Percentiles rank a stretch among this genome's conserved stretches.
Evolutionary conservation across 768 basidiomycete species (phyloP).

Genomic region (Chalciporus piperatus): DNA sequence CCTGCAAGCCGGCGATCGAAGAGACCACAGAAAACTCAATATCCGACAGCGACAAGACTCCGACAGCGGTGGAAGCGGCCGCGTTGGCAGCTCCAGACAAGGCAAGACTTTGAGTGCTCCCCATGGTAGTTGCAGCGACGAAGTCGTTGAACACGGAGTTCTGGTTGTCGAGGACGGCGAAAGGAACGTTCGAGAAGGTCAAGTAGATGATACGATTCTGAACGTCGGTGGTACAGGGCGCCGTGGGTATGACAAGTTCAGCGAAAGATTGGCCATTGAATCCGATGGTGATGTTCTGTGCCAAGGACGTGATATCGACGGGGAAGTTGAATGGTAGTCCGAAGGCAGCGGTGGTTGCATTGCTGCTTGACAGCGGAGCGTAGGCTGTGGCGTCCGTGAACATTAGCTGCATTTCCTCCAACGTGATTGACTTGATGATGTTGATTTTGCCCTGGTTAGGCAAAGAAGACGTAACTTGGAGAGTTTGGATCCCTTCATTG

Average conservation of each 20-base stretch:
- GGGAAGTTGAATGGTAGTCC: slow-evolving; percentile 69
- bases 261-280: slow-evolving; percentile 56
- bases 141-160: slow-evolving; percentile 59
- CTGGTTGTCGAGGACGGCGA: slow-evolving; percentile 48
- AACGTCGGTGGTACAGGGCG: slow-evolving; percentile 60
- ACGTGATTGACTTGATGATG: slow-evolving; percentile 60
- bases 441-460: slow-evolving; percentile 60
- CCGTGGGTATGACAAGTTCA: slow-evolving; percentile 55
- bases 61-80: slow-evolving; percentile 63
- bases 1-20: slow-evolving; percentile 60
- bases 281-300: slow-evolving; percentile 56
- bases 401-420: slow-evolving; percentile 57
- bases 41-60: slow-evolving; percentile 51
- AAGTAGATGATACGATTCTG: slow-evolving; percentile 57
- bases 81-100: slow-evolving; percentile 56
- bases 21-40: slow-evolving; percentile 61
- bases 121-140: slow-evolving; percentile 57
- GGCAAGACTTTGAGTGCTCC: slow-evolving; percentile 41
- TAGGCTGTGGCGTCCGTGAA: slow-evolving; percentile 61
- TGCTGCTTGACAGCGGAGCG: slow-evolving; percentile 54
- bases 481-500: slow-evolving; percentile 64
- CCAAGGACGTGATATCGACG: slow-evolving; percentile 58
- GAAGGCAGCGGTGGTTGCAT: slow-evolving; percentile 60
- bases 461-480: slow-evolving; percentile 55
- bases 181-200: slow-evolving; percentile 56